These are phyloP conservation scores for Suillus placidus DNA, from an alignment of 768 basidiomycete genomes.

Conservation along the genomic window DNA sequence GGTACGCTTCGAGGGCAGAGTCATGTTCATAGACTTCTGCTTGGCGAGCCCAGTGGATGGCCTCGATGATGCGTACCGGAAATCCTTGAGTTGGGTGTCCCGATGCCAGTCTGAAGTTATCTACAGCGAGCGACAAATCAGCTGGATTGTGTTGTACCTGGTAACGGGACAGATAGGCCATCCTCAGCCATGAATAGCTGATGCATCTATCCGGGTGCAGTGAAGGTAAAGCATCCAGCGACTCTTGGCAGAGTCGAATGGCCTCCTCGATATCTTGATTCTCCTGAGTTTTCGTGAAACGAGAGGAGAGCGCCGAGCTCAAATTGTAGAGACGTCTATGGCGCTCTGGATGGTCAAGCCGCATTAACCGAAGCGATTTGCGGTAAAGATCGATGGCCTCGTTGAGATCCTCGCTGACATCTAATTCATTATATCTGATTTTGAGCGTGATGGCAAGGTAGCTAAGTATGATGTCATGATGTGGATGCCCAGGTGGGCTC, in stretches of 20 bases:
- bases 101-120: not conserved
- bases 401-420: not conserved
- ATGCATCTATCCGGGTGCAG: not conserved
- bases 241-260: not conserved
- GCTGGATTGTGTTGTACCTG: not conserved
- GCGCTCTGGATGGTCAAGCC: not conserved
- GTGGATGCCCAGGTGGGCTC: not conserved
- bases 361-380: not conserved
- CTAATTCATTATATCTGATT: not conserved
- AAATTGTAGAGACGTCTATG: not conserved
- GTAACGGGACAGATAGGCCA: not conserved
- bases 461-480: not conserved
- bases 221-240: not conserved
- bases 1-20: not conserved
- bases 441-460: not conserved
- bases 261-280: not conserved
- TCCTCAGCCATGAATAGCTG: not conserved
- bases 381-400: not conserved
- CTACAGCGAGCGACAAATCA: not conserved
- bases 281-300: not conserved
- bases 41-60: not conserved
- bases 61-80: too few species aligned
- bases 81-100: not conserved
- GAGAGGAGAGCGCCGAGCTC: not conserved
- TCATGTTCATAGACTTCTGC: not conserved